phyloP scores from a whole-genome alignment of 2,329 filamentous ascomycete species.

The Cercospora berteroae region DNA sequence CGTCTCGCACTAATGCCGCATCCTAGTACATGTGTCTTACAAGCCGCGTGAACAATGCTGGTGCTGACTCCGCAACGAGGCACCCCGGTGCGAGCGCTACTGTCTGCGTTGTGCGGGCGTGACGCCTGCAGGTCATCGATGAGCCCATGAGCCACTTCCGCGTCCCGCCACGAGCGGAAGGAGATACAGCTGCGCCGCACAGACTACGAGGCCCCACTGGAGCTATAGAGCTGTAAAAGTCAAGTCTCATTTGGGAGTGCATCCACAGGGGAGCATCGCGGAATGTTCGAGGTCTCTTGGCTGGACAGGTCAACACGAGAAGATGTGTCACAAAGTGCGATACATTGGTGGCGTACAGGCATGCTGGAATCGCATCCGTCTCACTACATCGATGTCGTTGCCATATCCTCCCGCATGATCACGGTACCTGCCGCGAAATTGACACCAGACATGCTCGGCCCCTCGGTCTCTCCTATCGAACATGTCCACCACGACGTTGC shows the following conservation, averaged over 20 bases:
- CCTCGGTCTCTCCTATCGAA: neutral
- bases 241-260: neutral
- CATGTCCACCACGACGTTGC: neutral
- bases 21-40: neutral
- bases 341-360: neutral
- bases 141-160: neutral
- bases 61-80: neutral
- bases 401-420: neutral
- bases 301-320: neutral
- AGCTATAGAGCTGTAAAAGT: neutral
- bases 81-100: neutral
- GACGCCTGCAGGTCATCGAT: neutral
- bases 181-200: neutral
- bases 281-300: neutral
- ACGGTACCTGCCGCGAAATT: neutral
- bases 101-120: neutral
- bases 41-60: neutral
- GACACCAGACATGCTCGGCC: neutral
- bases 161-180: neutral
- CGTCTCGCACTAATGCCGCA: neutral
- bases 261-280: neutral
- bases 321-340: neutral
- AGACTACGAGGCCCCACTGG: neutral
- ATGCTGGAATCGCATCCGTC: neutral
- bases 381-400: neutral